Conservation (phyloP, 1,284 basidiomycete genomes). For the Tilletia setariae region DNA sequence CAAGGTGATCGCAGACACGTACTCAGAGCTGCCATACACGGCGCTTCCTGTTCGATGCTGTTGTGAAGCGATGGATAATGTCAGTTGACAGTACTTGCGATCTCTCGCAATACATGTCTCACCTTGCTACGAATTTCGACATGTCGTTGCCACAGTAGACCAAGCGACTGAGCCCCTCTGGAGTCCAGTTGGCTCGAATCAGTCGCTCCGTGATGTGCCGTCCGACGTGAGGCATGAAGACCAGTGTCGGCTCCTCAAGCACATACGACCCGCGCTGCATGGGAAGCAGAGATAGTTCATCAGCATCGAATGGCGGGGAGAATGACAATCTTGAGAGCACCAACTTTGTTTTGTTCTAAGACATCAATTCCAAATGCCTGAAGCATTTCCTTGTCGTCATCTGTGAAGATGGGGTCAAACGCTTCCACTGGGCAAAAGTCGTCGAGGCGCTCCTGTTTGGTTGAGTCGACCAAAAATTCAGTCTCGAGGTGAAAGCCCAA, state of each 20-base stretch:
- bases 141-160: neutral
- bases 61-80: neutral
- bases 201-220: neutral
- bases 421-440: constrained; percentile 2
- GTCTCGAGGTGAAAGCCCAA: neutral
- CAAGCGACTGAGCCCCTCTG: neutral
- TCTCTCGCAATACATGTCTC: neutral
- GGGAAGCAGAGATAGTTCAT: neutral
- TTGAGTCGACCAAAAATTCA: neutral
- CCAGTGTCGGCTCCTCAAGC: constrained; percentile 2
- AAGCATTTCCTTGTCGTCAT: neutral
- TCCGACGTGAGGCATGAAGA: constrained; percentile 10
- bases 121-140: neutral
- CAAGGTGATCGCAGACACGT: neutral
- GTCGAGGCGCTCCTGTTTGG: neutral
- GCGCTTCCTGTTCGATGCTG: neutral
- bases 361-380: constrained; percentile 7
- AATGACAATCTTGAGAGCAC: neutral
- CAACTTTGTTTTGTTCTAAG: neutral
- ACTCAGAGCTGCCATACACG: neutral
- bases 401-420: constrained; percentile 2
- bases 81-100: neutral
- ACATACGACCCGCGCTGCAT: neutral
- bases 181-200: neutral
- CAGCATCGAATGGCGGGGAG: neutral